These are phyloP conservation scores for Henckelia pumila DNA, from an alignment of 257 asterid genomes.

Conservation along the genomic window DNA sequence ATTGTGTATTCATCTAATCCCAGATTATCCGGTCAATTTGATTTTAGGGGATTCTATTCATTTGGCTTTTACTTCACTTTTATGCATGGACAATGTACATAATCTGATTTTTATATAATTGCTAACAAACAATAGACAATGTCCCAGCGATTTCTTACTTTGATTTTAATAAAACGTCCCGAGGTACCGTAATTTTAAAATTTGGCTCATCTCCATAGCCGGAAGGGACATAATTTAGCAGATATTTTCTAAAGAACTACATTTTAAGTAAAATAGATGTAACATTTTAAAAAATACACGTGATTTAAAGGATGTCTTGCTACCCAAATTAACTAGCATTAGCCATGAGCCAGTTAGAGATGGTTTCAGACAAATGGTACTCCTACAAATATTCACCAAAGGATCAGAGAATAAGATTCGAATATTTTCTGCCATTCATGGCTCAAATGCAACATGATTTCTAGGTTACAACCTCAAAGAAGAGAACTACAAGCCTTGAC, in stretches of 20 bases:
- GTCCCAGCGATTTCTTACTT: not conserved
- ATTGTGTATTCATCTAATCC: too few relatives aligned
- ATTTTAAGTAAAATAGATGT: not conserved
- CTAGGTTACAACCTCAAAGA: not conserved
- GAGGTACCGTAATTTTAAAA: not conserved
- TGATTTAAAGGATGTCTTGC: not conserved
- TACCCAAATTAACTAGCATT: not conserved
- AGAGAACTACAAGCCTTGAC: conserved; percentile 10
- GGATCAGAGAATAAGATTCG: not conserved
- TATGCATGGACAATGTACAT: too few relatives aligned
- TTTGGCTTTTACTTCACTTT: too few relatives aligned
- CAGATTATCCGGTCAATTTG: too few relatives aligned
- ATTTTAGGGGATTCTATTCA: too few relatives aligned
- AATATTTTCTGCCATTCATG: conserved; percentile 14
- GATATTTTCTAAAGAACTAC: not conserved
- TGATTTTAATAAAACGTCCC: not conserved
- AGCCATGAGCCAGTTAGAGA: not conserved
- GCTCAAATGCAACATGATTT: not conserved
- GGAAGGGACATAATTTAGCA: not conserved
- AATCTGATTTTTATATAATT: too few relatives aligned
- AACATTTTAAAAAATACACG: not conserved
- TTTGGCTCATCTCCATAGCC: not conserved
- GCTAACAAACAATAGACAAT: too few relatives aligned
- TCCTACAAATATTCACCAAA: conserved; percentile 8
- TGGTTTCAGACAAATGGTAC: conserved; percentile 6